A percentile compares a stretch with the other conserved stretches of the same genome.
phyloP scores from a whole-genome alignment of 2,329 filamentous ascomycete species.

The Cryphonectria parasitica region DNA sequence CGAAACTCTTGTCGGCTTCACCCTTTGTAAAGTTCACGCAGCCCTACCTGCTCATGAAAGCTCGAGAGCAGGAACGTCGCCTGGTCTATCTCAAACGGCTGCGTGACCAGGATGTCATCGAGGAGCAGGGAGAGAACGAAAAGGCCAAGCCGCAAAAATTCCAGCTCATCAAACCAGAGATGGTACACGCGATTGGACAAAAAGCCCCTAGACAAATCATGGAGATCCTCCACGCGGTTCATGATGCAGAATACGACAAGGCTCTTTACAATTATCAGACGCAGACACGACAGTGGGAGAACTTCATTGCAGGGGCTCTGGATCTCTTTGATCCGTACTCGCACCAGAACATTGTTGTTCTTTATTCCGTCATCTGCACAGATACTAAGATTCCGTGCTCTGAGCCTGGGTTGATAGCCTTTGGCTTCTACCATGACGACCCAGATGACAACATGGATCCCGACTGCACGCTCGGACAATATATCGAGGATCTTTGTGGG shows the following conservation, averaged over 20 bases:
- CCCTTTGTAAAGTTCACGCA: constrained; percentile 96
- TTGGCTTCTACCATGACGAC: constrained; percentile 91
- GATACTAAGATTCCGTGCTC: constrained; percentile 91
- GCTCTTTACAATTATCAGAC: constrained; percentile 92
- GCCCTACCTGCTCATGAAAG: constrained; percentile 89
- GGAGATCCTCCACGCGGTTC: constrained; percentile 91
- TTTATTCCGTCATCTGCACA: constrained; percentile 93
- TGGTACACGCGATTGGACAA: constrained; percentile 84
- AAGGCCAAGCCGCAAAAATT: constrained; percentile 73
- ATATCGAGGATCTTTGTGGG: constrained; percentile 86
- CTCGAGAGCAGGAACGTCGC: constrained; percentile 86
- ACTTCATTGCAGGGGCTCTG: constrained; percentile 84
- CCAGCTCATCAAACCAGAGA: constrained; percentile 89
- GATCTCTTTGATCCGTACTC: constrained; percentile 93
- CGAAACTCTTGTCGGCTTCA: constrained; percentile 90
- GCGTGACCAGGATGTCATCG: constrained; percentile 72
- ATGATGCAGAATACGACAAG: constrained; percentile 96
- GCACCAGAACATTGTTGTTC: constrained; percentile 93
- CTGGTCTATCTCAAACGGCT: constrained; percentile 81
- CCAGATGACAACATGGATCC: constrained; percentile 68
- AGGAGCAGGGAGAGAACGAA: constrained; percentile 61
- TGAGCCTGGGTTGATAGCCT: constrained; percentile 85
- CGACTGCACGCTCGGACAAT: constrained; percentile 92
- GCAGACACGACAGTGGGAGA: constrained; percentile 95
- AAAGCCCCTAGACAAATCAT: constrained; percentile 84